A percentile compares a stretch with the other conserved stretches of the same genome.
Conservation (phyloP, 306 rosid species). For the Malus asiatica region DNA sequence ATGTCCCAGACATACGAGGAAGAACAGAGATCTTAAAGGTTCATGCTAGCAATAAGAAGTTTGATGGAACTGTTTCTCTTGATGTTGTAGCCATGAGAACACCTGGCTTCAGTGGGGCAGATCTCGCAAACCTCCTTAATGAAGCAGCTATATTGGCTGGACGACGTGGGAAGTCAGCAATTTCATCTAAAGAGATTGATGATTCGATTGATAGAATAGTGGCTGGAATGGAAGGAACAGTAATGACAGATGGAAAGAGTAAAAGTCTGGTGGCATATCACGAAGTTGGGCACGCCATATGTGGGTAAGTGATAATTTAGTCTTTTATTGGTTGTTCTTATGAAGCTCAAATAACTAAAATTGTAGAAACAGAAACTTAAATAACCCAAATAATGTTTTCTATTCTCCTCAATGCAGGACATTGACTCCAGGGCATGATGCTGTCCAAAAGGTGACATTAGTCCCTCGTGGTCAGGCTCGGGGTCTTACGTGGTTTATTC, state of each 20-base stretch:
- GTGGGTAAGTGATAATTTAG: conserved; percentile 59
- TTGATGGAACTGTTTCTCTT: conserved; percentile 77
- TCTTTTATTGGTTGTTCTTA: neutral
- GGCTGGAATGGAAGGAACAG: conserved; percentile 99
- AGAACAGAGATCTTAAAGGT: conserved; percentile 95
- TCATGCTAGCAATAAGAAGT: conserved; percentile 85
- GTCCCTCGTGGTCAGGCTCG: conserved; percentile 98
- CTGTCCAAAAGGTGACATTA: conserved; percentile 87
- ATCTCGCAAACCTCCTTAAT: conserved; percentile 94
- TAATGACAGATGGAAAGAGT: conserved; percentile 98
- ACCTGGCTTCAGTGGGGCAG: conserved; percentile 98
- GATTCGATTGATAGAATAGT: conserved; percentile 97
- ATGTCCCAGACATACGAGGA: conserved; percentile 91
- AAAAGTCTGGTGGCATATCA: conserved; percentile 94
- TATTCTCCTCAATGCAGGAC: conserved; percentile 51
- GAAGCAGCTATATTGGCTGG: conserved; percentile 98
- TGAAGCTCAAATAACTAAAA: neutral
- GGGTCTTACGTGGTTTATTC: conserved; percentile 98
- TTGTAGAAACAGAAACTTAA: neutral
- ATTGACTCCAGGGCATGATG: conserved; percentile 95
- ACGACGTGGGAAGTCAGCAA: conserved; percentile 77
- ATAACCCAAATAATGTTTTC: neutral
- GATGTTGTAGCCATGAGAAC: conserved; percentile 95
- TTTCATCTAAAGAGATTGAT: conserved; percentile 91
- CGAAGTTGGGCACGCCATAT: conserved; percentile 96